Percentiles rank a stretch among this genome's conserved stretches.
Evolutionary conservation across 768 basidiomycete genomes (phyloP).

Genomic region (Rhizopogon vulgaris): DNA sequence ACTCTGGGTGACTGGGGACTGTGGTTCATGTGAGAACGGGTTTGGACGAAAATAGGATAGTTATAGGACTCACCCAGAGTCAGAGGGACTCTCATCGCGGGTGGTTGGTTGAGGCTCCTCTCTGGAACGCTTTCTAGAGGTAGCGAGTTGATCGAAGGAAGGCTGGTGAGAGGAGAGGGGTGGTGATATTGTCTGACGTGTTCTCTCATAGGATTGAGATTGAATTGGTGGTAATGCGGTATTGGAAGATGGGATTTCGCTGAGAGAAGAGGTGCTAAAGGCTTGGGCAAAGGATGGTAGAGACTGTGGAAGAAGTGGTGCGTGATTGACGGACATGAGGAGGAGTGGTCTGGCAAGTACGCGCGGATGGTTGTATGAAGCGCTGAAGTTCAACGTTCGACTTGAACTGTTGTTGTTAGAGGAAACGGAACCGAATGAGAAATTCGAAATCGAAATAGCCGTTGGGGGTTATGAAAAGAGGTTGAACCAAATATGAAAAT

Average conservation of each 20-base stretch:
- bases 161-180: slow-evolving; percentile 21
- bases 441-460: neutral
- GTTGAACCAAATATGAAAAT: no score
- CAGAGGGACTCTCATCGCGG: slow-evolving; percentile 31
- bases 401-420: neutral
- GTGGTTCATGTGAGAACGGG: slow-evolving; percentile 14
- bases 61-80: slow-evolving; percentile 40
- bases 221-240: slow-evolving; percentile 69
- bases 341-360: neutral
- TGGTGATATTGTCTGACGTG: slow-evolving; percentile 30
- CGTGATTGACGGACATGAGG: slow-evolving; percentile 39
- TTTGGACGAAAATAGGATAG: slow-evolving; percentile 4
- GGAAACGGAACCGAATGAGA: slow-evolving; percentile 14
- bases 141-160: slow-evolving; percentile 24
- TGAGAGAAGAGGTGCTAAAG: slow-evolving; percentile 54
- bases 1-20: slow-evolving; percentile 40
- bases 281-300: slow-evolving; percentile 78
- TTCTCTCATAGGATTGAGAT: slow-evolving; percentile 29
- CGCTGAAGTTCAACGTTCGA: no score
- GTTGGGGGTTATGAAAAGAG: neutral
- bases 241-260: slow-evolving; percentile 40
- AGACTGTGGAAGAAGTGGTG: slow-evolving; percentile 48
- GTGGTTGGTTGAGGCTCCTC: slow-evolving; percentile 28
- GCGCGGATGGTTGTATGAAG: slow-evolving; percentile 3
- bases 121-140: slow-evolving; percentile 39